Evolutionary conservation across 768 basidiomycete genomes (phyloP), one percentile per base, ranked within the genome.

Genomic region (Leccinum longicurvipes): DNA sequence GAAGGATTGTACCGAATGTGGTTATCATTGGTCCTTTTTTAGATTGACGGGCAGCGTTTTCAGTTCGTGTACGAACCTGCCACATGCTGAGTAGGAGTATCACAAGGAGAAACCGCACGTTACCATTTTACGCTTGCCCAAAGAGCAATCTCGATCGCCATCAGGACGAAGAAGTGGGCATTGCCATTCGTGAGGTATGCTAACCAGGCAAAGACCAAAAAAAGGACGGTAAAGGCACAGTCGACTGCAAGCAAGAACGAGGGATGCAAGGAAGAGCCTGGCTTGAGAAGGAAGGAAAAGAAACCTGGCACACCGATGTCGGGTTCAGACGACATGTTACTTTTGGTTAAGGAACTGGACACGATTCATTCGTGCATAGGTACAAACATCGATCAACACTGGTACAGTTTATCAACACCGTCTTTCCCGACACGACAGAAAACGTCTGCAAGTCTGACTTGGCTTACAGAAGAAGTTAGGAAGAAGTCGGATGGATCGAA

Each of bases 91-190:
- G 54, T 36, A 54, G 47, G 12, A 27, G 11, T 8, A 21, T 52
- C 29, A 14, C 57, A 24, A 53, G 34, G 23, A 46, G 44, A 51
- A 46, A 36, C 41, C 9, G 49, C 41, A 41, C 15, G 70, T 79
- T 69, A 89, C 91, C 90, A 93, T 73, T 92, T 91, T 1, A 91
- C 77, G 60, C 85, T 90, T 28, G 75, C 85, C 90, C 89, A 93
- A 28, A 93, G 73, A 28, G 77, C 80, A 14, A 85, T 64, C 63
- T 85, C 84, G 56, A 93, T 85, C 2, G 66, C 73, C 57, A 87
- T 85, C 12, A 93, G 74, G 24, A 76, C 76, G 27, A 90, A 76
- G 29, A 92, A 74, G 64, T 93, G 91, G 1, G 79, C 52, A 61
- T 82, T 93, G 29, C 85, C 83, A 12, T 74, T 72, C 0, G 89